Conservation (phyloP, 169 alveolate species). For the Theileria orientalis region DNA sequence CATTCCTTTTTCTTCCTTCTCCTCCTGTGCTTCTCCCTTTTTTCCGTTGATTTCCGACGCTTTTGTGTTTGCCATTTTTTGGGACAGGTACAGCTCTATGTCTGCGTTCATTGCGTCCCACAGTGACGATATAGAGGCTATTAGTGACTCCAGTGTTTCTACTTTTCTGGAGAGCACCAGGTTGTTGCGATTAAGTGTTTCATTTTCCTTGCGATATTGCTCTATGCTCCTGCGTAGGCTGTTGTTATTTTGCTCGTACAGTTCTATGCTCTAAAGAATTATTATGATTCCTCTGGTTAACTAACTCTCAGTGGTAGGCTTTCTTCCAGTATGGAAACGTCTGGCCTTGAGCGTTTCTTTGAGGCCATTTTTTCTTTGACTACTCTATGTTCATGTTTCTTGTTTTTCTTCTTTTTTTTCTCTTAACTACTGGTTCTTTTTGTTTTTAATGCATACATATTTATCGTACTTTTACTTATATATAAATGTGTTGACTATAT, state of each 20-base stretch:
- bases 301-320: constrained; percentile 11
- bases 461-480: no score
- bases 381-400: no score
- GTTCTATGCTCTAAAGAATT: background rate
- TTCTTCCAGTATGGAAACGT: constrained; percentile 7
- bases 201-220: constrained; percentile 44
- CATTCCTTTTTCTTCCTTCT: background rate
- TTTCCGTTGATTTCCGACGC: no score
- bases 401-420: no score
- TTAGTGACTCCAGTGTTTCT: constrained; percentile 16
- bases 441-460: no score
- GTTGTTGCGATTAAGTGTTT: constrained; percentile 3
- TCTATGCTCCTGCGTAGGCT: constrained; percentile 36
- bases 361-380: background rate
- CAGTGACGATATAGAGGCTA: constrained; percentile 15
- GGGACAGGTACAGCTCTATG: background rate
- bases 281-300: background rate
- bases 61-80: background rate
- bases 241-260: constrained; percentile 16
- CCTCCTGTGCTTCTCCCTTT: background rate
- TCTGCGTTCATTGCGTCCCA: constrained; percentile 46
- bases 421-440: no score
- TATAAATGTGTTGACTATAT: no score
- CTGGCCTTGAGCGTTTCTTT: background rate
- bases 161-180: constrained; percentile 23